A percentile compares a stretch with the other conserved stretches of the same genome.
Conservation (phyloP, 2,329 filamentous ascomycete species). For the Ophidiomyces ophidiicola region DNA sequence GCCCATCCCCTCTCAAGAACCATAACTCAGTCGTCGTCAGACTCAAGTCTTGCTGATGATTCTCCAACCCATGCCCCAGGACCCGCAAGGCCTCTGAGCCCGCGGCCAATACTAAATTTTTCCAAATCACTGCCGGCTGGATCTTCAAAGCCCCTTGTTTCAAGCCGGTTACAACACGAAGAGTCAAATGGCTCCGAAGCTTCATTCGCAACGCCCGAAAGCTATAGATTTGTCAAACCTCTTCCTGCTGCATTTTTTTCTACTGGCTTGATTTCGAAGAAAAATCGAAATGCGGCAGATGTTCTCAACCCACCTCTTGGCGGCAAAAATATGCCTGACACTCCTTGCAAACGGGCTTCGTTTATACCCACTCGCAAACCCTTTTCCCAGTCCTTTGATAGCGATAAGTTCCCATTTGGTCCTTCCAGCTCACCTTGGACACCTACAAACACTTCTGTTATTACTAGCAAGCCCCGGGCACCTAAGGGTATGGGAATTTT, state of each 20-base stretch:
- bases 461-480: slow-evolving; percentile 55
- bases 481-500: slow-evolving; percentile 51
- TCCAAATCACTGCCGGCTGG: slow-evolving; percentile 65
- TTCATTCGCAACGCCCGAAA: slow-evolving; percentile 58
- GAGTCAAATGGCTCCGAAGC: slow-evolving; percentile 40
- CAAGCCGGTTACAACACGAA: slow-evolving; percentile 36
- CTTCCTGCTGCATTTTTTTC: slow-evolving; percentile 81
- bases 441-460: slow-evolving; percentile 54
- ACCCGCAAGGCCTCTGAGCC: slow-evolving; percentile 40
- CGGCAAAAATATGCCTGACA: slow-evolving; percentile 72
- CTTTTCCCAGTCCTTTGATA: slow-evolving; percentile 47
- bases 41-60: slow-evolving; percentile 64
- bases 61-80: slow-evolving; percentile 52
- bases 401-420: slow-evolving; percentile 53
- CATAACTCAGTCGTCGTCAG: slow-evolving; percentile 75
- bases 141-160: slow-evolving; percentile 34
- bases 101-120: slow-evolving; percentile 47
- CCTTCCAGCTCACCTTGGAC: slow-evolving; percentile 71
- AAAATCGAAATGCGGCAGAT: slow-evolving; percentile 71
- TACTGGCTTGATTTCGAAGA: slow-evolving; percentile 87
- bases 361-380: slow-evolving; percentile 49
- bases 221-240: slow-evolving; percentile 64
- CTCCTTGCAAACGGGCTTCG: slow-evolving; percentile 79
- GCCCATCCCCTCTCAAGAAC: slow-evolving; percentile 77
- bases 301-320: slow-evolving; percentile 34